Base-by-base conservation (phyloP, 2,329 filamentous ascomycete genomes). In the Cytospora mali region DNA sequence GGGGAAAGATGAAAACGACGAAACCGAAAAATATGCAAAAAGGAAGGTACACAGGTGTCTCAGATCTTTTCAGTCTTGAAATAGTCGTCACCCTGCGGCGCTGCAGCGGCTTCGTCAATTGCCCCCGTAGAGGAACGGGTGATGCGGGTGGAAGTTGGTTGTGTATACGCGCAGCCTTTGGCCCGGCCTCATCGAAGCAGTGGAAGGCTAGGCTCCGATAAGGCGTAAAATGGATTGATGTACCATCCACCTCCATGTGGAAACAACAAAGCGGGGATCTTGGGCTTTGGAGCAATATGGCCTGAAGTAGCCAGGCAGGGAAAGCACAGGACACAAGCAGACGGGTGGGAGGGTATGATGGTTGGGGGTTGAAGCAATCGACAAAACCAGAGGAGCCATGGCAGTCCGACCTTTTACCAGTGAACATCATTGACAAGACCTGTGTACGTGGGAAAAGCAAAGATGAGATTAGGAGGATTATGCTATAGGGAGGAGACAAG, bases 21-120 rank as follows among this genome's bases (percentile, higher is more conserved):
- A 52, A 50, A 50, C 52, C 50, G 31, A 10, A 60, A 50, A 62
- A 67, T 64, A 66, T 69, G 68, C 65, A 58, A 57, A 55, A 67
- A 61, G 63, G 28, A 9, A 50, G 33, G 46, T 33, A 33, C 59
- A 60, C 64, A 69, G 69, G 64, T 71, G 80, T 80, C 81, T 91
- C 88, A 90, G 88, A 83, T 90, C 87, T 91, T 90, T 90, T 89
- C 86, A 90, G 86, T 89, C 84, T 75, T 75, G 62, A 69, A 71
- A 70, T 75, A 71, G 74, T 78, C 82, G 74, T 84, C 80, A 84
- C 74, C 66, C 78, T 76, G 72, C 33, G 74, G 72, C 73, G 77
- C 78, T 73, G 69, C 81, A 77, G 73, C 81, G 82, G 83, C 75
- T 84, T 79, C 74, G 71, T 75, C 70, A 68, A 56, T 66, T 66